Evolutionary conservation across 768 basidiomycete species (phyloP).

Genomic region (Tricholoma flavovirens): DNA sequence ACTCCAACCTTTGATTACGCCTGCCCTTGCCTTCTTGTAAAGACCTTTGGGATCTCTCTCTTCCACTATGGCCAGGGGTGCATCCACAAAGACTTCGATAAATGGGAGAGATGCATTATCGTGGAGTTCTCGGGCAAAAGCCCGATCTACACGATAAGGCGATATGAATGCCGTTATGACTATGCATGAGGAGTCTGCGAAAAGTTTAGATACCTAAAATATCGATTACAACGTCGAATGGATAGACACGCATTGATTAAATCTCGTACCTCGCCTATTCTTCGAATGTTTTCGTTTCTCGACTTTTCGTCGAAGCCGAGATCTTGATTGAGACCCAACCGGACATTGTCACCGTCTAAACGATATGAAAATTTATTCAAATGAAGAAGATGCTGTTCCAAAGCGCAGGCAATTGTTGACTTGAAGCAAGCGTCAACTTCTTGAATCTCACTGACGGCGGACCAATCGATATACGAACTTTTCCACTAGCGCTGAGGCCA

Average conservation of each 20-base stretch:
- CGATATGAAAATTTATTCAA: slow-evolving; percentile 82
- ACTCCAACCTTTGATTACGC: slow-evolving; percentile 84
- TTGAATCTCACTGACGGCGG: neutral
- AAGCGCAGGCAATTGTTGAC: slow-evolving; percentile 96
- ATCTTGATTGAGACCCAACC: slow-evolving; percentile 96
- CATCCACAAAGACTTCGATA: slow-evolving; percentile 93
- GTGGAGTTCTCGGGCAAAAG: slow-evolving; percentile 78
- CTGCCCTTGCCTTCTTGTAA: slow-evolving; percentile 93
- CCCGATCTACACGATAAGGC: slow-evolving; percentile 87
- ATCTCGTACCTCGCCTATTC: slow-evolving; percentile 87
- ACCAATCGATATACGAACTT: slow-evolving; percentile 42
- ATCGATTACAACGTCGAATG: slow-evolving; percentile 4
- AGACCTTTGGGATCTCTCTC: slow-evolving; percentile 94
- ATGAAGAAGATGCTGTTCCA: slow-evolving; percentile 93
- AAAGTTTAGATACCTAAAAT: slow-evolving; percentile 83
- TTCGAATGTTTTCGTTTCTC: slow-evolving; percentile 90
- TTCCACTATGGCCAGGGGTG: slow-evolving; percentile 83
- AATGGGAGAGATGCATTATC: slow-evolving; percentile 69
- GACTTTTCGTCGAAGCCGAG: slow-evolving; percentile 91
- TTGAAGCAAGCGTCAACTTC: too few species aligned
- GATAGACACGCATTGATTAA: neutral
- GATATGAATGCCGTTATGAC: slow-evolving; percentile 97
- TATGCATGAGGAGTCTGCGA: slow-evolving; percentile 82
- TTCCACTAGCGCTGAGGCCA: slow-evolving; percentile 91
- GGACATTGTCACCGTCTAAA: slow-evolving; percentile 93